Conservation (phyloP, 306 rosid species). For the Sicyos edulis region DNA sequence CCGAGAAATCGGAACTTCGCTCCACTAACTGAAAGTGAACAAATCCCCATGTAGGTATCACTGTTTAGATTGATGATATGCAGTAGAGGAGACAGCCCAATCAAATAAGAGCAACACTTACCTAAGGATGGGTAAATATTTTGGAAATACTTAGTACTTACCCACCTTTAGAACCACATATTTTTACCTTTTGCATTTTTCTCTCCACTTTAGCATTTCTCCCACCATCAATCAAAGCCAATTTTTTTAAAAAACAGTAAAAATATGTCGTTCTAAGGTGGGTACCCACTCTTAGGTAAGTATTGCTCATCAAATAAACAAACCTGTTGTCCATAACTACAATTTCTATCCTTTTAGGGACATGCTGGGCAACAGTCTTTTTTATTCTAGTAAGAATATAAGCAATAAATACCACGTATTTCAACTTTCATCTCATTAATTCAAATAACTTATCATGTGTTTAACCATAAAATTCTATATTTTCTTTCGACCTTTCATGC, state of each 20-base stretch:
- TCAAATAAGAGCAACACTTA: too few relatives aligned
- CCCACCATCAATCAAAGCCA: too few relatives aligned
- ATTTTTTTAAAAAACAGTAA: too few relatives aligned
- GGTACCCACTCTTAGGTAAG: too few relatives aligned
- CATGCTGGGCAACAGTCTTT: constrained; percentile 2
- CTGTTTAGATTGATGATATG: not conserved
- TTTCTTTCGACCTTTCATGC: not conserved
- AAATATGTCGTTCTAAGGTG: too few relatives aligned
- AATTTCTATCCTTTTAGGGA: not conserved
- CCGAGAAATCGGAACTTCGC: too few relatives aligned
- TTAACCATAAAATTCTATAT: not conserved
- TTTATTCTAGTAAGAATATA: not conserved
- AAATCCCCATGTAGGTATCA: not conserved
- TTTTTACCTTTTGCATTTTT: too few relatives aligned
- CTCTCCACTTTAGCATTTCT: too few relatives aligned
- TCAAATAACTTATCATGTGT: not conserved
- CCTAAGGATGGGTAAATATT: too few relatives aligned
- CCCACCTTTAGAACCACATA: too few relatives aligned
- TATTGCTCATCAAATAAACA: too few relatives aligned
- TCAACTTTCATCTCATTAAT: not conserved
- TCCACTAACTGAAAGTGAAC: not conserved
- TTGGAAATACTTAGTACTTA: too few relatives aligned
- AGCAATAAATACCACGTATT: not conserved
- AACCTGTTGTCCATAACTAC: not conserved
- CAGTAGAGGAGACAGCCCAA: not conserved